Conservation (phyloP, 176 grass and related monocot species). For the Oryza australiensis region DNA sequence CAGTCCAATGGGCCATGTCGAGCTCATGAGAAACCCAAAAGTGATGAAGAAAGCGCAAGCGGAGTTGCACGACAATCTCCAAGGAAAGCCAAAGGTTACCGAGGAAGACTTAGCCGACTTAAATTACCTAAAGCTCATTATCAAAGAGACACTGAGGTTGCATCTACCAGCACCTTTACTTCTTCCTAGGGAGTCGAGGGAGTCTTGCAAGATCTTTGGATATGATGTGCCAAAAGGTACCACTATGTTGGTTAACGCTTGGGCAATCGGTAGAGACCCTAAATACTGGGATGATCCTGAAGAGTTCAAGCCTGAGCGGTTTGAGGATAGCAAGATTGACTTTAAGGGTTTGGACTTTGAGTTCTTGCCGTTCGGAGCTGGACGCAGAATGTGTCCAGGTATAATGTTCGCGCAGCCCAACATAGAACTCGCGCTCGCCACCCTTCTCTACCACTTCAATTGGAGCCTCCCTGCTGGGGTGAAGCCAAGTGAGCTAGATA, state of each 20-base stretch:
- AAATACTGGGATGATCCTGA: conserved; percentile 13
- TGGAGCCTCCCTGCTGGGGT: neutral
- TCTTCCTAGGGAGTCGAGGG: conserved; percentile 4
- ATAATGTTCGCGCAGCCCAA: neutral
- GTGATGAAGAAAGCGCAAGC: conserved; percentile 22
- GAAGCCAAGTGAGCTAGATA: conserved; percentile 11
- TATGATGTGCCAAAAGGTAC: conserved; percentile 26
- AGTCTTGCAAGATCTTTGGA: conserved; percentile 2
- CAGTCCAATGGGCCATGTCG: conserved; percentile 23
- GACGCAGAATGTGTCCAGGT: conserved; percentile 22
- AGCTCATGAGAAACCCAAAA: conserved; percentile 23
- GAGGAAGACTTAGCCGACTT: conserved; percentile 12
- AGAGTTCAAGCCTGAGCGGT: conserved; percentile 27
- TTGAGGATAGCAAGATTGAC: neutral
- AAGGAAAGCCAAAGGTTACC: neutral
- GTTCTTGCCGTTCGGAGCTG: conserved; percentile 16
- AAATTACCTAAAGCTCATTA: conserved; percentile 1
- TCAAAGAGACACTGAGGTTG: conserved; percentile 20
- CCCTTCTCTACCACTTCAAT: conserved; percentile 30
- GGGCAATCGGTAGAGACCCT: conserved; percentile 16
- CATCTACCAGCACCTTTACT: conserved; percentile 9
- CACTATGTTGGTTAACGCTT: conserved; percentile 5
- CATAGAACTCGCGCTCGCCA: conserved; percentile 1
- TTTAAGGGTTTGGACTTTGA: conserved; percentile 30
- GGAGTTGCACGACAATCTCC: neutral